phyloP scores from a whole-genome alignment of 768 basidiomycete species.

The Chiua virens region DNA sequence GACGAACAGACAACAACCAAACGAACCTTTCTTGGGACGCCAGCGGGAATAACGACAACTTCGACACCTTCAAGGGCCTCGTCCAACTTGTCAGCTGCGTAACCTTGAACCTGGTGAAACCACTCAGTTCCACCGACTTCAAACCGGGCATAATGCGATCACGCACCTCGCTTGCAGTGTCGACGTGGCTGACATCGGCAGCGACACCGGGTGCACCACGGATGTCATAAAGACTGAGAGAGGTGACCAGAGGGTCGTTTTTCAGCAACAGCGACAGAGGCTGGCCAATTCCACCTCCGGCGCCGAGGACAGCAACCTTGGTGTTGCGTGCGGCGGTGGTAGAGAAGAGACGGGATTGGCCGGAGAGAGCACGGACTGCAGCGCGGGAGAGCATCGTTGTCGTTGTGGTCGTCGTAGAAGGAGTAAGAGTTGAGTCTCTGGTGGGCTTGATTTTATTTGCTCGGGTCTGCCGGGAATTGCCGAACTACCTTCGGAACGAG shows the following conservation, averaged over 20 bases:
- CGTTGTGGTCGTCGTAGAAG: slow-evolving; percentile 15
- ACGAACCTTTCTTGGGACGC: slow-evolving; percentile 94
- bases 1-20: neutral
- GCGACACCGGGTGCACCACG: slow-evolving; percentile 70
- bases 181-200: slow-evolving; percentile 94
- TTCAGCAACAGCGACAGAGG: slow-evolving; percentile 89
- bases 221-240: slow-evolving; percentile 59
- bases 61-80: slow-evolving; percentile 86
- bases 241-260: slow-evolving; percentile 84
- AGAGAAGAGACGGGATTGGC: slow-evolving; percentile 69
- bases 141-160: neutral
- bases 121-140: neutral
- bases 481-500: slow-evolving; percentile 8
- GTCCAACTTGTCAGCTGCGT: slow-evolving; percentile 84
- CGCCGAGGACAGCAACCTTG: slow-evolving; percentile 96
- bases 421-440: neutral
- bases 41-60: slow-evolving; percentile 97
- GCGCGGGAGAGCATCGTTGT: slow-evolving; percentile 66
- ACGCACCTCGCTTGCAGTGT: slow-evolving; percentile 81
- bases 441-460: slow-evolving; percentile 14
- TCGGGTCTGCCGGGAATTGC: slow-evolving; percentile 11
- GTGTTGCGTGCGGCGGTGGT: slow-evolving; percentile 68
- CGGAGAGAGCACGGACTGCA: slow-evolving; percentile 55
- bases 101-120: slow-evolving; percentile 69
- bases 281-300: slow-evolving; percentile 98